Percentiles rank a stretch among this genome's conserved stretches.
phyloP scores from a whole-genome alignment of 306 rosid genomes.

The Potentilla sterilis region DNA sequence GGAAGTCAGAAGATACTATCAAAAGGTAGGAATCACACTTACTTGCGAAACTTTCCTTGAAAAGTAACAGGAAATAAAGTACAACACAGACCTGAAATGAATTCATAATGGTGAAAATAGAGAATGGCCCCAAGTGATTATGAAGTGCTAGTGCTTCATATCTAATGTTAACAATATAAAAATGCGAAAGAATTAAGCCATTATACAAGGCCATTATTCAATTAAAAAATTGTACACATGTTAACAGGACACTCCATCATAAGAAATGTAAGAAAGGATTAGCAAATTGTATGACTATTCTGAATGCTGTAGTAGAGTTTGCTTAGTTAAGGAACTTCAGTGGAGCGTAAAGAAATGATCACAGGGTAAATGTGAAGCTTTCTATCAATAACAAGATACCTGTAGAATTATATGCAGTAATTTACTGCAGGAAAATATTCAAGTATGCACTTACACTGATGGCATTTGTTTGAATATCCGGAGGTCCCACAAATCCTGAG shows the following conservation, averaged over 20 bases:
- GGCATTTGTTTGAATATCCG: slow-evolving; percentile 69
- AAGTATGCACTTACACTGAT: slow-evolving; percentile 55
- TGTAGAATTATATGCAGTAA: background rate
- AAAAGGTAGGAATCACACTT: slow-evolving; percentile 32
- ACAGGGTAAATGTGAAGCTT: background rate
- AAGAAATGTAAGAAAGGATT: background rate
- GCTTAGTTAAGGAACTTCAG: background rate
- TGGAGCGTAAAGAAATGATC: background rate
- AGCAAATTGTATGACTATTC: background rate
- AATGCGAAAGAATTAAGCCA: background rate
- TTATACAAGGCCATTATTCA: background rate
- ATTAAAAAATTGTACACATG: background rate
- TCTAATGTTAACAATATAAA: background rate
- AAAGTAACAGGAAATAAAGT: slow-evolving; percentile 79
- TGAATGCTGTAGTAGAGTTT: background rate
- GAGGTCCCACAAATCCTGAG: slow-evolving; percentile 95
- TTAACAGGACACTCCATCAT: background rate
- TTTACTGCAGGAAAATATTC: background rate
- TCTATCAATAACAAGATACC: background rate
- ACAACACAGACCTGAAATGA: slow-evolving; percentile 68
- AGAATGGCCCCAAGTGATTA: background rate
- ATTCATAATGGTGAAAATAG: slow-evolving; percentile 16
- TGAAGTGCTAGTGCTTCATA: background rate
- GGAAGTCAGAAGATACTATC: background rate
- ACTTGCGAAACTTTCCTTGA: slow-evolving; percentile 74